Evolutionary conservation across 2,329 filamentous ascomycete genomes (phyloP).

Genomic region (Phialophora verrucosa): DNA sequence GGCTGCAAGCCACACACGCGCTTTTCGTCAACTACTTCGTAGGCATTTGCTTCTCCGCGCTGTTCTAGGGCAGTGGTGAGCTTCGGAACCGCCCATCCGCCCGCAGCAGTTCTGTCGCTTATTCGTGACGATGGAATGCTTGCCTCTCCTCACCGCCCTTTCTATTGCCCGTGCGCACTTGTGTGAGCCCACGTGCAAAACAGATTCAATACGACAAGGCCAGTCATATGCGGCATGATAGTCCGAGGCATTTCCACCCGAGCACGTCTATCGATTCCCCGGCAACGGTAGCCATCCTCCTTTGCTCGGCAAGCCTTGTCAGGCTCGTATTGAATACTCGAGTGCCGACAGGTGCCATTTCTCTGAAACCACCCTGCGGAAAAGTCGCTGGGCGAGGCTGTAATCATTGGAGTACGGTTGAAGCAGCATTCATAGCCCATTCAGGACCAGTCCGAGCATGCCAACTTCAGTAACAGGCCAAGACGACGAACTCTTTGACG

Average conservation of each 20-base stretch:
- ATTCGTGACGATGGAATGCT: neutral
- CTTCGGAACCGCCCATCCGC: neutral
- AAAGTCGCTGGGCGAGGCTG: neutral
- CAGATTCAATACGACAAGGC: neutral
- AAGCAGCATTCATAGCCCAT: neutral
- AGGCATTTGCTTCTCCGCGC: neutral
- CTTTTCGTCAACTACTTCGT: neutral
- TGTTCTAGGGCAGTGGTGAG: neutral
- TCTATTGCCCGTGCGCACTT: neutral
- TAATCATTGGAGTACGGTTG: neutral
- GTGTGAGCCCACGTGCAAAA: neutral
- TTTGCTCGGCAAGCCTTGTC: neutral
- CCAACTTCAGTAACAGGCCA: neutral
- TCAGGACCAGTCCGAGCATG: neutral
- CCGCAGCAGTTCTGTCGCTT: neutral
- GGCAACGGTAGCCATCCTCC: neutral
- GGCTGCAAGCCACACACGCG: neutral
- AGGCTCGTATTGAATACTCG: neutral
- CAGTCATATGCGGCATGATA: neutral
- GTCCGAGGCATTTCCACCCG: neutral
- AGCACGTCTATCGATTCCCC: neutral
- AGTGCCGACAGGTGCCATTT: neutral
- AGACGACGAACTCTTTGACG: neutral
- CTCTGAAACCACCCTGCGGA: neutral
- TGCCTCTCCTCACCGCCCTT: conserved; percentile 7